Conservation (phyloP, 2,329 filamentous ascomycete species). For the Trichoderma arundinaceum region DNA sequence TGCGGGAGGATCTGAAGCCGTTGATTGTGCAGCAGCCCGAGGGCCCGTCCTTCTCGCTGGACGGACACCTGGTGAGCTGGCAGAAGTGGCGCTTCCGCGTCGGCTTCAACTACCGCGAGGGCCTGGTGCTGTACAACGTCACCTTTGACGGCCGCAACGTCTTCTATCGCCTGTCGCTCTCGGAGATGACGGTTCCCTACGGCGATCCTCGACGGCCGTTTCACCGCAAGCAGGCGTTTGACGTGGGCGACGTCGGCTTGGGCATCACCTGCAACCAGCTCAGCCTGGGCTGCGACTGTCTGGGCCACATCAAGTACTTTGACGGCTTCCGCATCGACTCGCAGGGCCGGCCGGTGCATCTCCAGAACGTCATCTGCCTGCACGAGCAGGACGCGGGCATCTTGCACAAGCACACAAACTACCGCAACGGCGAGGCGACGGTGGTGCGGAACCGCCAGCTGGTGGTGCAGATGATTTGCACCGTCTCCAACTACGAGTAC, state of each 20-base stretch:
- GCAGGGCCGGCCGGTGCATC: slow-evolving; percentile 58
- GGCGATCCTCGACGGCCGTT: slow-evolving; percentile 68
- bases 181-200: slow-evolving; percentile 74
- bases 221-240: slow-evolving; percentile 73
- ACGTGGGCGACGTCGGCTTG: slow-evolving; percentile 72
- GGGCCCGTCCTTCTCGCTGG: slow-evolving; percentile 68
- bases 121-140: slow-evolving; percentile 72
- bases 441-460: slow-evolving; percentile 66
- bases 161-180: slow-evolving; percentile 69
- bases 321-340: slow-evolving; percentile 60
- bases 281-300: slow-evolving; percentile 70
- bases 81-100: slow-evolving; percentile 74
- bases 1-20: slow-evolving; percentile 65
- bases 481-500: slow-evolving; percentile 73
- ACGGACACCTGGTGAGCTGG: slow-evolving; percentile 59
- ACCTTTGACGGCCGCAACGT: slow-evolving; percentile 70
- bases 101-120: slow-evolving; percentile 72
- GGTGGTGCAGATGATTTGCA: slow-evolving; percentile 72
- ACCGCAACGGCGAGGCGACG: slow-evolving; percentile 64
- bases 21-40: slow-evolving; percentile 74
- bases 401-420: slow-evolving; percentile 75
- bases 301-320: slow-evolving; percentile 70
- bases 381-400: slow-evolving; percentile 76
- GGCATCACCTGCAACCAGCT: slow-evolving; percentile 72
- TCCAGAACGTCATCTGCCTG: slow-evolving; percentile 67